These are phyloP conservation scores for Septoria petroselini DNA, from an alignment of 2,329 filamentous ascomycete species.

Conservation along the genomic window DNA sequence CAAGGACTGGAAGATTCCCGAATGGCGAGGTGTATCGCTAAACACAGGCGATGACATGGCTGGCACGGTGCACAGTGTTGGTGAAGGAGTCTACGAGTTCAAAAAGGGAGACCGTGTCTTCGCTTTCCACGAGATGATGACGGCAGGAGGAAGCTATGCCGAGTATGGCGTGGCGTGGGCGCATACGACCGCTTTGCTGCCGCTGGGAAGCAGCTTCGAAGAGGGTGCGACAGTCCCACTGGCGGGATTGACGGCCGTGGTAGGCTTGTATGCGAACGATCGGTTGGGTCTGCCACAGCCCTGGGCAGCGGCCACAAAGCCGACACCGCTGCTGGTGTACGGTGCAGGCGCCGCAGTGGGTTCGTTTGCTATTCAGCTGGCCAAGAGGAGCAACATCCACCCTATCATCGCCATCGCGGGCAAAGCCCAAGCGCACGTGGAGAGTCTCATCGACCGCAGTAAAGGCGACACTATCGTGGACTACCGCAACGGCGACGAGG, in stretches of 20 bases:
- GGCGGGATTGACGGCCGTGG: slow-evolving; percentile 46
- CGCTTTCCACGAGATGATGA: slow-evolving; percentile 53
- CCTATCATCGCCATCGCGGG: slow-evolving; percentile 61
- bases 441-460: slow-evolving; percentile 50
- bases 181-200: slow-evolving; percentile 57
- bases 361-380: slow-evolving; percentile 58
- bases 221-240: slow-evolving; percentile 48
- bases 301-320: slow-evolving; percentile 36
- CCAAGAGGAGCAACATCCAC: slow-evolving; percentile 53
- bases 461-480: slow-evolving; percentile 60
- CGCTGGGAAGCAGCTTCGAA: slow-evolving; percentile 51
- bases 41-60: slow-evolving; percentile 38
- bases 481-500: slow-evolving; percentile 49
- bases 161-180: slow-evolving; percentile 59
- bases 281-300: slow-evolving; percentile 44
- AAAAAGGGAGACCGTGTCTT: slow-evolving; percentile 57
- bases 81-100: slow-evolving; percentile 56
- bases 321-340: slow-evolving; percentile 44
- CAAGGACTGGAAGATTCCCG: slow-evolving; percentile 33
- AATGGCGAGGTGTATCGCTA: slow-evolving; percentile 22
- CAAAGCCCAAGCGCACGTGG: slow-evolving; percentile 50
- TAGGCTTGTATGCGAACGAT: slow-evolving; percentile 41
- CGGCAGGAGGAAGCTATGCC: slow-evolving; percentile 54
- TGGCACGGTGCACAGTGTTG: slow-evolving; percentile 52
- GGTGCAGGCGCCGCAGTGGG: slow-evolving; percentile 57